Percentiles rank a stretch among this genome's conserved stretches.
Evolutionary conservation across 208 protist species (phyloP).

Genomic region (Acanthamoeba castellanii): DNA sequence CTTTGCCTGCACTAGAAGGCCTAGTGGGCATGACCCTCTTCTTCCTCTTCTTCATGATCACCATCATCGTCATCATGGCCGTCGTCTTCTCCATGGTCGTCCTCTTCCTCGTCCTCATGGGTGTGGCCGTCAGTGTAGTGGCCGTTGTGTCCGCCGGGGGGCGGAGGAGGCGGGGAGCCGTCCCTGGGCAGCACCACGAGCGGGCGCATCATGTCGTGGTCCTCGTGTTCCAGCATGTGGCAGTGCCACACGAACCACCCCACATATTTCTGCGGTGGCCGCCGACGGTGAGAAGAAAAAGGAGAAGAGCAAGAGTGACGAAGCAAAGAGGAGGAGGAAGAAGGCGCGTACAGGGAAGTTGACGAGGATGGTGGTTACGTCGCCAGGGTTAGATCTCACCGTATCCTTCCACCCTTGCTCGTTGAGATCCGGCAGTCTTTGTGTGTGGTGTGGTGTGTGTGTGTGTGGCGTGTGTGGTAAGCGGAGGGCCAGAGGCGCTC

Average conservation of each 20-base stretch:
- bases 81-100: too few species aligned
- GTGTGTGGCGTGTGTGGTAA: neutral
- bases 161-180: neutral
- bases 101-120: neutral
- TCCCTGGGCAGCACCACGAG: slow-evolving; percentile 5
- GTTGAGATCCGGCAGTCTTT: neutral
- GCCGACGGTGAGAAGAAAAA: neutral
- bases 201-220: slow-evolving; percentile 34
- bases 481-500: neutral
- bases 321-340: too few species aligned
- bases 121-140: neutral
- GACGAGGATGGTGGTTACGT: neutral
- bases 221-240: slow-evolving; percentile 61
- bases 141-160: neutral
- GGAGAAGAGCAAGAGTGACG: too few species aligned
- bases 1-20: too few species aligned
- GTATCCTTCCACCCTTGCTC: slow-evolving; percentile 62
- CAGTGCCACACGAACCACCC: slow-evolving; percentile 34
- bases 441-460: neutral
- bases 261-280: neutral
- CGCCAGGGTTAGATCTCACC: neutral
- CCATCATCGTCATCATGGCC: too few species aligned
- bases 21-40: too few species aligned
- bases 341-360: neutral
- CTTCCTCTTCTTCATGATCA: too few species aligned